Base-by-base conservation (phyloP, 2,329 filamentous ascomycete genomes). In the Penicillium glabrum region DNA sequence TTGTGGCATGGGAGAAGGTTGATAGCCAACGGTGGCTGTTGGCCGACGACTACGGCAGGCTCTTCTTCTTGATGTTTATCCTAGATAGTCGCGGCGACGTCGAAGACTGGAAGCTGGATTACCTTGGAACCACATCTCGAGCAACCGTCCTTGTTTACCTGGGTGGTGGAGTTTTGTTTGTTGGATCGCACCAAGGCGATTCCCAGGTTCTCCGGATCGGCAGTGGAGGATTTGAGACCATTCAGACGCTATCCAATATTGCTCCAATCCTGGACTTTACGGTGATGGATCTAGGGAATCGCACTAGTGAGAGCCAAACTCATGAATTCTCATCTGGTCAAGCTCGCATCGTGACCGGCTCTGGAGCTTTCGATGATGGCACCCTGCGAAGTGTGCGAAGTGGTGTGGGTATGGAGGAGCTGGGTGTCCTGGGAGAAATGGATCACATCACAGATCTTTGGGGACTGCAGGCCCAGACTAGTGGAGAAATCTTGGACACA, bases 311-410 rank as follows among this genome's bases (percentile, higher is more conserved):
- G 61, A 86, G 82, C 9, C 87, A 91, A 19, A 89, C 88, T 3
- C 96, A 95, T 67, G 90, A 95, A 60, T 99, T 96, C 69, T 96
- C 93, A 0, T 96, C 93, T 0, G 95, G 95, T 0, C 93, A 99
- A 75, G 93, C 95, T 46, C 86, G 93, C 39, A 90, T 99, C 59
- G 91, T 99, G 11, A 93, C 93, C 2, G 93, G 92, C 0, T 97
- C 93, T 54, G 95, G 95, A 27, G 92, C 90, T 0, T 95, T 91
- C 70, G 87, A 90, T 62, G 91, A 96, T 67, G 95, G 95, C 19
- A 93, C 89, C 54, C 77, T 99, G 52, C 83, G 95, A 58, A 96
- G 91, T 69, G 91, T 99, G 23, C 85, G 95, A 53, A 98, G 93
- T 71, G 96, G 95, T 49, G 93, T 99, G 50, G 93, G 93, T 0